Evolutionary conservation across 2,329 filamentous ascomycete genomes (phyloP).

Genomic region (Calonectria pseudoreteaudii): DNA sequence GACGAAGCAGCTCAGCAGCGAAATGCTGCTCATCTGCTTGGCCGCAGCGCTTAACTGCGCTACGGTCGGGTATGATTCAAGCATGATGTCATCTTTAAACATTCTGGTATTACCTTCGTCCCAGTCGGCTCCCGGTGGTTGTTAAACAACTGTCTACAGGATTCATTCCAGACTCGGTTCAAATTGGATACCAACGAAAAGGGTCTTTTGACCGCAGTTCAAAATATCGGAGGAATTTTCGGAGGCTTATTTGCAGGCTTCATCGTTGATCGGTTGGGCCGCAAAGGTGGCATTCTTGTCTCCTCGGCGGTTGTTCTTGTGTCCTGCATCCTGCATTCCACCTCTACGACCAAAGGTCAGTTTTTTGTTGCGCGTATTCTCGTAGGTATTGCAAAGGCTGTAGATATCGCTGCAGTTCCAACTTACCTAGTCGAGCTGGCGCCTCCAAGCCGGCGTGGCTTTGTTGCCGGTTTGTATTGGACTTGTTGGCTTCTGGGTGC

Average conservation of each 20-base stretch:
- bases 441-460: constrained; percentile 22
- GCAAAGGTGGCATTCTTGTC: constrained; percentile 21
- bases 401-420: constrained; percentile 24
- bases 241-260: constrained; percentile 18
- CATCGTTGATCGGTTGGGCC: constrained; percentile 20
- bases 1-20: not conserved
- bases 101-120: constrained; percentile 14
- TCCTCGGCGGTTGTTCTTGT: constrained; percentile 21
- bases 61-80: constrained; percentile 21
- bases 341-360: constrained; percentile 16
- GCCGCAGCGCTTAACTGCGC: constrained; percentile 25
- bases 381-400: constrained; percentile 24
- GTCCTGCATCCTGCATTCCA: constrained; percentile 23
- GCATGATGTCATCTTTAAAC: constrained; percentile 25
- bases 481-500: constrained; percentile 26
- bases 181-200: constrained; percentile 20
- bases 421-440: constrained; percentile 27
- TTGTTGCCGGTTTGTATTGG: constrained; percentile 26
- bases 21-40: constrained; percentile 23
- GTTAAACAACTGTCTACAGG: not conserved
- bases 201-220: constrained; percentile 23
- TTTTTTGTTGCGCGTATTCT: constrained; percentile 25
- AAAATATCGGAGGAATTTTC: constrained; percentile 24
- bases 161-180: constrained; percentile 20
- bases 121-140: not conserved